These are phyloP conservation scores for Chamaecyparis obtusa DNA, from an alignment of 75 land plant genomes.

Conservation along the genomic window DNA sequence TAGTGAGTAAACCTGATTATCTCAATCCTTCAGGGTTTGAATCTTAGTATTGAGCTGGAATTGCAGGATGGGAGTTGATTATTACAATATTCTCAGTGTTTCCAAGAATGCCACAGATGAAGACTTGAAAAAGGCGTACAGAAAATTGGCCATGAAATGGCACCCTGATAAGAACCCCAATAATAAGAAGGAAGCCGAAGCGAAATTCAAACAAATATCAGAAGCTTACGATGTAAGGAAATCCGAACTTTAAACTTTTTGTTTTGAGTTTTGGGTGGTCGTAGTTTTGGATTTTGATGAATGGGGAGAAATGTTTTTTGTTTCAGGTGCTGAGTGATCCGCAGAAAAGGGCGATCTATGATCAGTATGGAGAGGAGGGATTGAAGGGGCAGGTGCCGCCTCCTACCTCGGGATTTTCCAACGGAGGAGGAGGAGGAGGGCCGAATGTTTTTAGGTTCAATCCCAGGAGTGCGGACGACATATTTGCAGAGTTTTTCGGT, in stretches of 20 bases:
- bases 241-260: neutral
- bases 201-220: conserved; percentile 60
- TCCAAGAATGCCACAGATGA: conserved; percentile 40
- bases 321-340: conserved; percentile 19
- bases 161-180: conserved; percentile 61
- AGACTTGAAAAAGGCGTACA: conserved; percentile 50
- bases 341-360: conserved; percentile 17
- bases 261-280: neutral
- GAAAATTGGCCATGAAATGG: conserved; percentile 61
- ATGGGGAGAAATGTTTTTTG: neutral
- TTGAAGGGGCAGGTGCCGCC: conserved; percentile 67
- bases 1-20: no score
- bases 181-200: conserved; percentile 62
- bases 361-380: conserved; percentile 69
- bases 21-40: no score
- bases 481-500: conserved; percentile 49
- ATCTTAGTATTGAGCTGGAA: no score
- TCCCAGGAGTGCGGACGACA: conserved; percentile 62
- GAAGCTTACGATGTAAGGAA: conserved; percentile 54
- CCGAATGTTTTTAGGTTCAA: conserved; percentile 46
- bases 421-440: conserved; percentile 18
- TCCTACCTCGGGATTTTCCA: conserved; percentile 16
- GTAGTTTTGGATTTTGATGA: neutral
- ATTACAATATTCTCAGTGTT: conserved; percentile 52
- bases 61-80: conserved; percentile 47